Base-by-base conservation (phyloP, 139 green algal genomes). In the Picochlorum sp. region DNA sequence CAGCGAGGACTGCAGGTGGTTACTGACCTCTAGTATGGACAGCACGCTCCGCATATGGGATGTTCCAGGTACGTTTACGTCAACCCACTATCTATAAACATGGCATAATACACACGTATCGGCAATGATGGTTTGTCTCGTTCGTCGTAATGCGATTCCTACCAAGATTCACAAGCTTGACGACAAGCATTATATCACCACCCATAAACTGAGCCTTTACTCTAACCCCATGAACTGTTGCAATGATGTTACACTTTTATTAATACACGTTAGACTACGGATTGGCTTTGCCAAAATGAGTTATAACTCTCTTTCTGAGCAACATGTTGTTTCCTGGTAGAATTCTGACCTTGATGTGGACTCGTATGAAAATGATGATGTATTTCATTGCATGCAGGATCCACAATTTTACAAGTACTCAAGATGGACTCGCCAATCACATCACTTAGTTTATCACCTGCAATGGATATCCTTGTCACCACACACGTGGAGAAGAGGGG, bases 401-500 rank as follows among this genome's bases (percentile, higher is more conserved):
- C 70, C 5, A 45, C 55, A n/a, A 50, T 75, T 41, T 60, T 68
- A 45, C 78, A 96, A 74, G 81, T 85, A 6, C 71, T 97, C 75
- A 67, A 69, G 14, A 68, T 97, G 65, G 88, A 83, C 8, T 49
- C 72, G 0, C 78, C 86, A 24, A 78, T 97, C 7, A 94, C 72
- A 56, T 76, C 67, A 14, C 67, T 94, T 7, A 80, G 69, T 26
- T 81, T 97, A n/a, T 86, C 83, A 4, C 85, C 87, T 28, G 59
- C 51, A 45, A 78, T 85, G 62, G 92, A 97, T 71, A 66, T 98
- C 68, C 83, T 99, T 44, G 94, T 92, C 62, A 99, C 94, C 16
- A 74, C 80, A 0, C 90, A 98, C 68, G 79, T 82, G 52, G 84
- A 88, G 65, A 63, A 65, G 6, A 77, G 84, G 1, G 94, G 92